phyloP scores from a whole-genome alignment of 768 basidiomycete genomes.

The Lentinula aciculospora region DNA sequence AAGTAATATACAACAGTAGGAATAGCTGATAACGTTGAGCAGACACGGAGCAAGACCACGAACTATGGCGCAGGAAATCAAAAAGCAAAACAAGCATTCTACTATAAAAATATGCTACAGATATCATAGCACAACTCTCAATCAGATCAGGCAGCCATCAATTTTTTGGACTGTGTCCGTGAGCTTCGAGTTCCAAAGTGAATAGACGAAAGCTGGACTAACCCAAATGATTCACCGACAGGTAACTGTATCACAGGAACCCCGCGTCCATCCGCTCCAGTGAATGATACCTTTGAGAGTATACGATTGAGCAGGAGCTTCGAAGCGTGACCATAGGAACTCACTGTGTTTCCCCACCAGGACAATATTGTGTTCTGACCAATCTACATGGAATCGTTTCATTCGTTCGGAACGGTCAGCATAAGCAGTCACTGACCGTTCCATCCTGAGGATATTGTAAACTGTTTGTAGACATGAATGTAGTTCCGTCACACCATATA shows the following conservation, averaged over 20 bases:
- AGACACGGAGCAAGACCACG: no score
- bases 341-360: slow-evolving; percentile 8
- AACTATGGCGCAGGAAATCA: no score
- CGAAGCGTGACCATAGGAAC: not conserved
- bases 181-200: not conserved
- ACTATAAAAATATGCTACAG: not conserved
- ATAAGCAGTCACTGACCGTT: not conserved
- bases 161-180: not conserved
- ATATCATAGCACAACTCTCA: not conserved
- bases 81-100: no score
- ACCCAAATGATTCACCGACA: not conserved
- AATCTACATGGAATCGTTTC: not conserved
- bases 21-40: no score
- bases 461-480: not conserved
- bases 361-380: slow-evolving; percentile 5
- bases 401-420: not conserved
- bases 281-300: not conserved
- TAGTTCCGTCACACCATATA: not conserved
- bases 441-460: slow-evolving; percentile 8
- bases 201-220: not conserved
- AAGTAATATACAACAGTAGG: not conserved
- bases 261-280: not conserved
- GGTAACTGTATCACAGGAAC: slow-evolving; percentile 1
- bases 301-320: not conserved
- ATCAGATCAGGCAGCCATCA: not conserved